phyloP scores from a whole-genome alignment of 2,329 filamentous ascomycete genomes.

The Exophiala xenobiotica region DNA sequence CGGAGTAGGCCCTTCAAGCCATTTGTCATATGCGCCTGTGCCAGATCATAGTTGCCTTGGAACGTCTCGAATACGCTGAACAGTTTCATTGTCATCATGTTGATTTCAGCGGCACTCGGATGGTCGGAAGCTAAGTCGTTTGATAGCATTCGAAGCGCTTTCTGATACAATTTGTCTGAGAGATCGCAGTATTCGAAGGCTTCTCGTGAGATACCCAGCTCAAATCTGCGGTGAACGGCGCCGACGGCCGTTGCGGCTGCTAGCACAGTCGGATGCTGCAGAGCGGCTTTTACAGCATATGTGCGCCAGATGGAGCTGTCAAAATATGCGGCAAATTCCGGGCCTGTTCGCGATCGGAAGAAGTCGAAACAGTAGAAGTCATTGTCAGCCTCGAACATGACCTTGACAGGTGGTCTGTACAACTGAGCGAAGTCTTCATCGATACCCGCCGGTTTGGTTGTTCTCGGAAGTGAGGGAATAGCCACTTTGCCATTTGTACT shows the following conservation, averaged over 20 bases:
- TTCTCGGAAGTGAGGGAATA: conserved; percentile 19
- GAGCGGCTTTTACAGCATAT: conserved; percentile 21
- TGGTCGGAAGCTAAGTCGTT: conserved; percentile 16
- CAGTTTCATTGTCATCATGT: conserved; percentile 28
- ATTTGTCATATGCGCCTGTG: conserved; percentile 23
- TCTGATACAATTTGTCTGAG: conserved; percentile 24
- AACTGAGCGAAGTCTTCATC: conserved; percentile 31
- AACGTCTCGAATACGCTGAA: conserved; percentile 30
- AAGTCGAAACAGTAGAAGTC: conserved; percentile 36
- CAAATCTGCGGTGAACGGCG: conserved; percentile 30
- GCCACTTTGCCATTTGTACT: conserved; percentile 10
- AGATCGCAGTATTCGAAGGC: conserved; percentile 31
- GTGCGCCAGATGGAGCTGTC: conserved; percentile 30
- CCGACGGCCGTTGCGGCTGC: conserved; percentile 27
- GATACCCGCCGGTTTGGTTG: conserved; percentile 23
- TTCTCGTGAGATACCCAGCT: conserved; percentile 27
- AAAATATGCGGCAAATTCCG: conserved; percentile 30
- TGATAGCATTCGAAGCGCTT: conserved; percentile 19
- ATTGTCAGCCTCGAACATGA: conserved; percentile 25
- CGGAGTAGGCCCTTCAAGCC: conserved; percentile 24
- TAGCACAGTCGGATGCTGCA: conserved; percentile 27
- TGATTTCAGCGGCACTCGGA: conserved; percentile 25
- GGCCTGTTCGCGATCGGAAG: conserved; percentile 35
- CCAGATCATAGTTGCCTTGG: conserved; percentile 26
- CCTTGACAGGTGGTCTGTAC: conserved; percentile 13